These are phyloP conservation scores for Phytophthora litchii DNA, from an alignment of 352 stramenopile genomes.

Conservation along the genomic window DNA sequence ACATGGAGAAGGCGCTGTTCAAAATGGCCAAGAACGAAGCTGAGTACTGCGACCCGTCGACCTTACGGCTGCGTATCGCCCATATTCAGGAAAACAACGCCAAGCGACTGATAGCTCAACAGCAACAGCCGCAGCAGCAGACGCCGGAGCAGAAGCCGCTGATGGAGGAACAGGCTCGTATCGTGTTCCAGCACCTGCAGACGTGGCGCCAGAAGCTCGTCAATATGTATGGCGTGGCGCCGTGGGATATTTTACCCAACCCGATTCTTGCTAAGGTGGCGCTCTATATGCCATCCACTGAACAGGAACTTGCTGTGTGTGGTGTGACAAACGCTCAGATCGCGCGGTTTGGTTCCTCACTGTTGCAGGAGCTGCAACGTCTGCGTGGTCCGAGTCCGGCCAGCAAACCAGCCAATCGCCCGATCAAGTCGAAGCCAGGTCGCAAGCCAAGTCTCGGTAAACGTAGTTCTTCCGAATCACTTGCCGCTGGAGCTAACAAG, in stretches of 20 bases:
- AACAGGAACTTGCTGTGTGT: slow-evolving; percentile 62
- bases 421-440: slow-evolving; percentile 20
- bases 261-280: slow-evolving; percentile 74
- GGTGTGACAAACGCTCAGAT: slow-evolving; percentile 53
- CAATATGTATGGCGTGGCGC: slow-evolving; percentile 67
- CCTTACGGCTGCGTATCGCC: slow-evolving; percentile 93
- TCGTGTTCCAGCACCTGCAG: slow-evolving; percentile 77
- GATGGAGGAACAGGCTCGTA: slow-evolving; percentile 59
- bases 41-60: slow-evolving; percentile 93
- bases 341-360: slow-evolving; percentile 63
- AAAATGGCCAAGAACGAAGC: slow-evolving; percentile 70
- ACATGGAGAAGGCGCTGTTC: slow-evolving; percentile 96
- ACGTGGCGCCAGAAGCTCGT: slow-evolving; percentile 83
- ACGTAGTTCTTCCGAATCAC: slow-evolving; percentile 24
- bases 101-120: slow-evolving; percentile 66
- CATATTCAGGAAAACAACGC: slow-evolving; percentile 78
- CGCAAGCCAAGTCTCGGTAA: slow-evolving; percentile 32
- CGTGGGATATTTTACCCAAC: slow-evolving; percentile 80
- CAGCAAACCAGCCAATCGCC: slow-evolving; percentile 15
- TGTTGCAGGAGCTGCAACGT: slow-evolving; percentile 60
- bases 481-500: slow-evolving; percentile 22
- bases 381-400: slow-evolving; percentile 14
- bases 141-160: slow-evolving; percentile 37
- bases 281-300: slow-evolving; percentile 55
- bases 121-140: slow-evolving; percentile 30